Conservation (phyloP, 345 rosid genomes). For the Salix viminalis region DNA sequence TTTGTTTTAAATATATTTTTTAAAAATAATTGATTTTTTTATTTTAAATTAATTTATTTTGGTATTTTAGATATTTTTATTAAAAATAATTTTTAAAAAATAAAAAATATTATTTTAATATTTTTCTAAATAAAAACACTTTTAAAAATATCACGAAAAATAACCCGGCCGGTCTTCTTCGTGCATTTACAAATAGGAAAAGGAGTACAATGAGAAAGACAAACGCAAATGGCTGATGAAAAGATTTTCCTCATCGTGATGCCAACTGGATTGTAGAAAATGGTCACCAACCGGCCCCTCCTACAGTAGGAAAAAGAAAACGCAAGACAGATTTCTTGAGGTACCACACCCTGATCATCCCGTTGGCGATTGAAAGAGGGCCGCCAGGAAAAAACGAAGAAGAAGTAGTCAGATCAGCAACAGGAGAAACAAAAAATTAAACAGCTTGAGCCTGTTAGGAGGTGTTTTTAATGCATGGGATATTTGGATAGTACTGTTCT, state of each 20-base stretch:
- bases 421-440: neutral
- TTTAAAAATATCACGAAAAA: slow-evolving; percentile 16
- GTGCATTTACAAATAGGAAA: slow-evolving; percentile 53
- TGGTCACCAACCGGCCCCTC: slow-evolving; percentile 29
- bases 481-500: neutral
- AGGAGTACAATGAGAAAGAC: slow-evolving; percentile 32
- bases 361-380: too few species aligned
- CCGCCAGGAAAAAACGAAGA: neutral
- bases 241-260: slow-evolving; percentile 37
- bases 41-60: too few species aligned
- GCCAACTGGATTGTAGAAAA: slow-evolving; percentile 30
- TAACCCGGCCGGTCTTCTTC: slow-evolving; percentile 37
- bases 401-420: too few species aligned
- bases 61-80: too few species aligned
- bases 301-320: slow-evolving; percentile 29
- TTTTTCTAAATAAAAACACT: too few species aligned
- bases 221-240: slow-evolving; percentile 32
- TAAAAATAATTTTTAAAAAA: too few species aligned
- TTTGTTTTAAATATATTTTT: too few species aligned
- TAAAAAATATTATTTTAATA: too few species aligned
- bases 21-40: too few species aligned
- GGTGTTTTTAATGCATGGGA: neutral
- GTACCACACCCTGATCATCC: neutral
- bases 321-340: neutral
- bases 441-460: neutral